phyloP scores from a whole-genome alignment of 805 yeast genomes.

The Wickerhamiella allomyrinae region DNA sequence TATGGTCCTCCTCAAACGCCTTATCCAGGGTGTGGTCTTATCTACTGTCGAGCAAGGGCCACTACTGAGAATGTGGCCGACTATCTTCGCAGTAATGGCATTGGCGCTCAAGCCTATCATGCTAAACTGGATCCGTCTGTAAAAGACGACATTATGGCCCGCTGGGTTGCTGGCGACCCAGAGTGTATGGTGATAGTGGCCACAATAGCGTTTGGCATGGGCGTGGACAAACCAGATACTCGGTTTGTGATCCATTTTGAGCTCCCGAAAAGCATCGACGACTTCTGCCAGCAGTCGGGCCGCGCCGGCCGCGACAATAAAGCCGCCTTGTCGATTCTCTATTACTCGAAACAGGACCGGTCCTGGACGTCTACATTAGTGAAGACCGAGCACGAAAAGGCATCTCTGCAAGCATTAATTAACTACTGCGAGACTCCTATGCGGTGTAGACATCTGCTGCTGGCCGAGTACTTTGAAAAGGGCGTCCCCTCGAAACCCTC shows the following conservation, averaged over 20 bases:
- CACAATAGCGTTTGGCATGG: conserved; percentile 98
- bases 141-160: conserved; percentile 41
- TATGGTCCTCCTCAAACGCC: neutral
- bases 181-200: conserved; percentile 72
- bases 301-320: conserved; percentile 95
- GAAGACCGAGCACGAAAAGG: conserved; percentile 37
- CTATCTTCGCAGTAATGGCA: conserved; percentile 42
- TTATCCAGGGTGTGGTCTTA: conserved; percentile 45
- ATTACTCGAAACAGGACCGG: conserved; percentile 53
- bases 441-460: conserved; percentile 78
- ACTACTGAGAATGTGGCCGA: conserved; percentile 72
- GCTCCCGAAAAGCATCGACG: conserved; percentile 81
- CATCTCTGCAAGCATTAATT: conserved; percentile 10
- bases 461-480: conserved; percentile 79
- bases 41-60: conserved; percentile 82
- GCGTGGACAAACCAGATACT: conserved; percentile 92
- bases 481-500: conserved; percentile 36
- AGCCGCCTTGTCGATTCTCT: conserved; percentile 70
- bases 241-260: conserved; percentile 82
- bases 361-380: conserved; percentile 63
- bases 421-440: conserved; percentile 27
- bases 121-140: conserved; percentile 74
- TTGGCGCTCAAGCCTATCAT: conserved; percentile 65
- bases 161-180: conserved; percentile 58
- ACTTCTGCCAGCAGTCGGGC: conserved; percentile 95